Conservation (phyloP, 352 stramenopile species). For the Pythium myriotylum region DNA sequence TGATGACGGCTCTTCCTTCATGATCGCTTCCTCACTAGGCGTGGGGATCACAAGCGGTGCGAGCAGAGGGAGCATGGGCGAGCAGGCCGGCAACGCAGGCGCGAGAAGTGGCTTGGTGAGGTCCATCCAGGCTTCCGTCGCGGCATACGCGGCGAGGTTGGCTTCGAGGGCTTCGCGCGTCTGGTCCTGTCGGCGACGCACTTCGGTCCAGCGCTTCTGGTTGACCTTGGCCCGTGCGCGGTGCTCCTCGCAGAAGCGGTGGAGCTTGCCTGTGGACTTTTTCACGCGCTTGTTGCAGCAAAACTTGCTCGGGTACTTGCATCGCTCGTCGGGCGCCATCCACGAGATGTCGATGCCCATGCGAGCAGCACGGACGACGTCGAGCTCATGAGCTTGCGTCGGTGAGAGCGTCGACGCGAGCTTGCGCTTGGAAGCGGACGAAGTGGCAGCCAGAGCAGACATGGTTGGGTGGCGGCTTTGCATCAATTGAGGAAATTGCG, state of each 20-base stretch:
- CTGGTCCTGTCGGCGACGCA: constrained; percentile 6
- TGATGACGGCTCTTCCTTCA: not conserved
- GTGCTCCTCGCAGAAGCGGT: constrained; percentile 28
- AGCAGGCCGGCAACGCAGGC: not conserved
- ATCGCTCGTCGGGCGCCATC: constrained; percentile 27
- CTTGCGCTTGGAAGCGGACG: not conserved
- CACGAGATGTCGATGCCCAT: constrained; percentile 18
- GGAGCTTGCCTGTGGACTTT: constrained; percentile 22
- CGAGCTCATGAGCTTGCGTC: not conserved
- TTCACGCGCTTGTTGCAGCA: constrained; percentile 14
- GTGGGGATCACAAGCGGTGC: constrained; percentile 8
- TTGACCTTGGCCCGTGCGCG: constrained; percentile 16
- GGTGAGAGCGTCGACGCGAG: not conserved
- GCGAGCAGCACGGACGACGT: constrained; percentile 1
- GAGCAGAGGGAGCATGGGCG: not conserved
- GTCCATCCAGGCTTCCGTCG: not conserved
- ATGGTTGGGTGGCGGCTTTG: not conserved
- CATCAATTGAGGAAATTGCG: not conserved
- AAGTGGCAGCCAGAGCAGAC: not conserved
- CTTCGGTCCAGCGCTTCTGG: constrained; percentile 22
- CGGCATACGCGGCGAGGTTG: not conserved
- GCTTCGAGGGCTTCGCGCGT: not conserved
- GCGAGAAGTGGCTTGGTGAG: constrained; percentile 12
- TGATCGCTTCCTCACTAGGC: not conserved
- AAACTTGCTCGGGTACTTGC: constrained; percentile 26